These are phyloP conservation scores for Bidens hawaiensis DNA, from an alignment of 140 eudicot species.

Conservation along the genomic window DNA sequence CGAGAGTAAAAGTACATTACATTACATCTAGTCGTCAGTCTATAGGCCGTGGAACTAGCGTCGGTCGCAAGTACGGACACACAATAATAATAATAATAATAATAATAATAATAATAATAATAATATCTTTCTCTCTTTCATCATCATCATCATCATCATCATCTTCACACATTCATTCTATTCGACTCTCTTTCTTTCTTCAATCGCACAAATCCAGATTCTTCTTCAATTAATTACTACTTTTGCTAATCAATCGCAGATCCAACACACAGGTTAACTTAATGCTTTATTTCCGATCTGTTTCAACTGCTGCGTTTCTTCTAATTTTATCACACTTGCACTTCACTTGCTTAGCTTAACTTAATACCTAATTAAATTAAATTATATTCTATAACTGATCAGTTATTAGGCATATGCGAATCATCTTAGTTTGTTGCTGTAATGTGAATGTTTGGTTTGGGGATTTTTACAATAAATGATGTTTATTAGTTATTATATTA, in stretches of 20 bases:
- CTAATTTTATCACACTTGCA: conserved; percentile 4
- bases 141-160: not conserved
- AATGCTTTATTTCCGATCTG: conserved; percentile 5
- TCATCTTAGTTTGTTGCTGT: conserved; percentile 16
- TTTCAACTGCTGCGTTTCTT: conserved; percentile 11
- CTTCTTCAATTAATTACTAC: conserved; percentile 9
- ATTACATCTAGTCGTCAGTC: too few species aligned
- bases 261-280: conserved; percentile 16
- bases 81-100: too few species aligned
- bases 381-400: not conserved
- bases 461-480: not conserved
- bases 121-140: conserved; percentile 16
- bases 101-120: too few species aligned
- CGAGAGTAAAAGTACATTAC: too few species aligned
- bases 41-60: too few species aligned
- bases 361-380: not conserved
- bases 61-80: conserved; percentile 39
- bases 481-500: not conserved
- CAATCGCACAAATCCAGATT: conserved; percentile 29
- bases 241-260: conserved; percentile 32
- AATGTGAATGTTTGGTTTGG: conserved; percentile 5
- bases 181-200: conserved; percentile 19
- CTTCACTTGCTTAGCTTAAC: conserved; percentile 11
- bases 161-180: conserved; percentile 28
- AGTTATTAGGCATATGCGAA: conserved; percentile 5